Conservation (phyloP, 306 rosid genomes). For the Bauhinia variegata region DNA sequence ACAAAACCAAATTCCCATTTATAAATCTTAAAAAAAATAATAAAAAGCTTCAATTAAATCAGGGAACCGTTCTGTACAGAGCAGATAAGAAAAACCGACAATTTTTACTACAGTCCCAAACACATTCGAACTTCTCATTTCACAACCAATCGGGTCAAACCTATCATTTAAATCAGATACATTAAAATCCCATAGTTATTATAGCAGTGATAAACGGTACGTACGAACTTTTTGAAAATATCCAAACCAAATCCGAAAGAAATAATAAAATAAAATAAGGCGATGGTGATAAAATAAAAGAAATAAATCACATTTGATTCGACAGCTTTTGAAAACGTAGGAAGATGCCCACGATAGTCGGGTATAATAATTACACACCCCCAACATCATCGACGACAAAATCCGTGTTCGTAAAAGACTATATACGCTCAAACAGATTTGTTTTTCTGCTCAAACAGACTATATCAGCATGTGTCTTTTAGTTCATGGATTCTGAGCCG, state of each 20-base stretch:
- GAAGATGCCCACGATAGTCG: slow-evolving; percentile 37
- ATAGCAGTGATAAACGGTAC: slow-evolving; percentile 6
- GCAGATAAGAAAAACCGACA: neutral
- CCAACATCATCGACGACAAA: slow-evolving; percentile 8
- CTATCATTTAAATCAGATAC: slow-evolving; percentile 35
- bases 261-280: slow-evolving; percentile 24
- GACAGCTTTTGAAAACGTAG: slow-evolving; percentile 32
- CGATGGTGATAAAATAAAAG: slow-evolving; percentile 39
- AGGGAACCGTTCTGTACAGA: slow-evolving; percentile 21
- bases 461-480: too few relatives aligned
- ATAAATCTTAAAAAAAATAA: slow-evolving; percentile 13
- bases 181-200: slow-evolving; percentile 28
- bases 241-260: slow-evolving; percentile 14
- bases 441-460: too few relatives aligned
- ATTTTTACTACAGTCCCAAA: slow-evolving; percentile 37
- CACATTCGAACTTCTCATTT: slow-evolving; percentile 21
- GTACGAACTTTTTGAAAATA: slow-evolving; percentile 40
- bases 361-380: slow-evolving; percentile 35
- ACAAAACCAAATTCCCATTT: slow-evolving; percentile 40
- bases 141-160: slow-evolving; percentile 41
- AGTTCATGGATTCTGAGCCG: slow-evolving; percentile 2
- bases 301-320: slow-evolving; percentile 44
- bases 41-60: slow-evolving; percentile 12
- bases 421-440: slow-evolving; percentile 1
- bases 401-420: too few relatives aligned